These are phyloP conservation scores for Bisporella sp. DNA, from an alignment of 2,329 filamentous ascomycete genomes.

Conservation along the genomic window DNA sequence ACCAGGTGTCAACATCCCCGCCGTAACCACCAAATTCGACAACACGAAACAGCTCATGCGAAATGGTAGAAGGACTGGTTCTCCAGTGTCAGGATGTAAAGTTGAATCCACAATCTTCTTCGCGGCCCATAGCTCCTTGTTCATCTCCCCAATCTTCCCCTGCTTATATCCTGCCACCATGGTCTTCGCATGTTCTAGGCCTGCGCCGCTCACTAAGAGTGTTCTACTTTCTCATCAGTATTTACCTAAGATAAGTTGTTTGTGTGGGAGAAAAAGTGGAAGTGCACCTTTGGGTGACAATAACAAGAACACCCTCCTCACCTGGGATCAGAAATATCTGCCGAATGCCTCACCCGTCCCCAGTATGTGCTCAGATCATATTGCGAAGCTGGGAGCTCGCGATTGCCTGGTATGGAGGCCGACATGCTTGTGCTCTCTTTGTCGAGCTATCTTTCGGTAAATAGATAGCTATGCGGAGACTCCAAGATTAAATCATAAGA, in stretches of 20 bases:
- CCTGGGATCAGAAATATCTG: slow-evolving; percentile 91
- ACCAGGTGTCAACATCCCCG: slow-evolving; percentile 91
- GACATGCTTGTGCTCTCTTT: slow-evolving; percentile 42
- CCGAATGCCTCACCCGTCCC: slow-evolving; percentile 86
- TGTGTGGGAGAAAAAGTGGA: slow-evolving; percentile 1
- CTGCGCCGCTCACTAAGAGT: slow-evolving; percentile 68
- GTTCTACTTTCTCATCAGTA: slow-evolving; percentile 50
- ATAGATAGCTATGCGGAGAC: too few species aligned
- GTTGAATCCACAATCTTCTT: slow-evolving; percentile 98
- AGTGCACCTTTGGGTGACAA: slow-evolving; percentile 18
- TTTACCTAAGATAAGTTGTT: slow-evolving; percentile 10
- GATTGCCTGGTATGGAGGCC: slow-evolving; percentile 56
- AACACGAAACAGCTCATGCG: slow-evolving; percentile 96
- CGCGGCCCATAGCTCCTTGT: slow-evolving; percentile 82
- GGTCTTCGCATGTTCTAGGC: slow-evolving; percentile 79
- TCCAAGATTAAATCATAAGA: too few species aligned
- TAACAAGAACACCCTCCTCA: slow-evolving; percentile 43
- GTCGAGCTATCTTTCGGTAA: too few species aligned
- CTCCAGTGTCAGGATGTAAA: slow-evolving; percentile 88
- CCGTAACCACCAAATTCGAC: slow-evolving; percentile 90
- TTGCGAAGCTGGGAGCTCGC: slow-evolving; percentile 84
- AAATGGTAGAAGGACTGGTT: slow-evolving; percentile 88
- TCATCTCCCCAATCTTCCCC: slow-evolving; percentile 74
- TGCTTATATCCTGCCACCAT: slow-evolving; percentile 82
- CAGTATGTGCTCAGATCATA: slow-evolving; percentile 92